Percentiles rank a stretch among this genome's conserved stretches.
Evolutionary conservation across 1,284 basidiomycete genomes (phyloP).

Genomic region (Sanguinoderma infundibulare): DNA sequence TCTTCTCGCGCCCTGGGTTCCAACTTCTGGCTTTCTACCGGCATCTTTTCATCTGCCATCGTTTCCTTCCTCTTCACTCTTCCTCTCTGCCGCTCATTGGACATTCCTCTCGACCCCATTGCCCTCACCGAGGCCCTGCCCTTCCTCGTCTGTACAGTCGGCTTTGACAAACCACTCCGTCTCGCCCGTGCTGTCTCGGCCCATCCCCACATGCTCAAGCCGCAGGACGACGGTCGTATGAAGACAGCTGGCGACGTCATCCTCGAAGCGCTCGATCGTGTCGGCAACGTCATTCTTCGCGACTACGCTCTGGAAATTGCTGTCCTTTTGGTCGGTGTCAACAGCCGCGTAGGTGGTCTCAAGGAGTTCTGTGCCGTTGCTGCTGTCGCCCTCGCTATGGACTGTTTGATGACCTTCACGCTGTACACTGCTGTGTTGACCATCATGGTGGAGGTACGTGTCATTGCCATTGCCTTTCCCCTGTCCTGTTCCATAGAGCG

Average conservation of each 20-base stretch:
- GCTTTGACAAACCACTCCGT: slow-evolving; percentile 96
- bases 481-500: neutral
- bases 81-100: slow-evolving; percentile 82
- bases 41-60: slow-evolving; percentile 84
- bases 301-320: slow-evolving; percentile 95
- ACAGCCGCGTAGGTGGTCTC: slow-evolving; percentile 87
- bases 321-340: slow-evolving; percentile 87
- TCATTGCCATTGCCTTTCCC: slow-evolving; percentile 17
- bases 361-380: slow-evolving; percentile 96
- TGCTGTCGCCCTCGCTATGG: slow-evolving; percentile 83
- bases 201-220: slow-evolving; percentile 75
- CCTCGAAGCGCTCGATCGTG: slow-evolving; percentile 79
- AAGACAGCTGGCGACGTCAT: slow-evolving; percentile 87
- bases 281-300: slow-evolving; percentile 85
- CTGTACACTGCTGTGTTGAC: slow-evolving; percentile 90
- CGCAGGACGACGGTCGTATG: slow-evolving; percentile 53
- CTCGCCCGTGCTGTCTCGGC: slow-evolving; percentile 91
- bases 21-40: slow-evolving; percentile 88
- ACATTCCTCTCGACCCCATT: slow-evolving; percentile 92
- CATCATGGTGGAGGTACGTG: slow-evolving; percentile 90
- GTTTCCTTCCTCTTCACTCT: slow-evolving; percentile 91
- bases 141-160: slow-evolving; percentile 97
- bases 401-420: slow-evolving; percentile 89
- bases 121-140: slow-evolving; percentile 94
- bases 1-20: slow-evolving; percentile 88